phyloP scores from a whole-genome alignment of 306 rosid species.

The Prosopis cineraria region DNA sequence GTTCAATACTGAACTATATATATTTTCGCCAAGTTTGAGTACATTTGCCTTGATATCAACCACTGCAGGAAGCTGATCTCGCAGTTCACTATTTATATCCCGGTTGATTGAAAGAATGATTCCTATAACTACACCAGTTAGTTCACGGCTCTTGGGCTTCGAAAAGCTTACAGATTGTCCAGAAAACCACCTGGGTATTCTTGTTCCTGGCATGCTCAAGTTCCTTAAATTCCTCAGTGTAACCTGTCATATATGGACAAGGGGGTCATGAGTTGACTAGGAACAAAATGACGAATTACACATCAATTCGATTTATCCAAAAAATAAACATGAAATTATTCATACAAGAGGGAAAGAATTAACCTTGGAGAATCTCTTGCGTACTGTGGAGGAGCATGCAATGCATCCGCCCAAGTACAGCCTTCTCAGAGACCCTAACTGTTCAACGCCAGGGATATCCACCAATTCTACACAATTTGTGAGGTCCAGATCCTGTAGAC shows the following conservation, averaged over 20 bases:
- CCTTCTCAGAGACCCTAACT: constrained; percentile 57
- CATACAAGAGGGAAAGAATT: constrained; percentile 4
- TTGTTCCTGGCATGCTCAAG: constrained; percentile 65
- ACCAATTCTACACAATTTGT: constrained; percentile 55
- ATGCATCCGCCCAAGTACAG: constrained; percentile 56
- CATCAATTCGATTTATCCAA: neutral
- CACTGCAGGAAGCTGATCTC: constrained; percentile 29
- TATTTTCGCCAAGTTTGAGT: constrained; percentile 33
- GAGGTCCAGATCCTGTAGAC: constrained; percentile 49
- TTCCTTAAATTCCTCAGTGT: constrained; percentile 51
- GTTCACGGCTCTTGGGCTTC: constrained; percentile 40
- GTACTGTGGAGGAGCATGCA: constrained; percentile 44
- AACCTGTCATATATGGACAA: constrained; percentile 44
- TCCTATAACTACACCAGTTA: constrained; percentile 48
- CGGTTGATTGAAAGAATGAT: constrained; percentile 55
- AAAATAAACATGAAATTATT: neutral
- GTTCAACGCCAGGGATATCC: constrained; percentile 69
- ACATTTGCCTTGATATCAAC: constrained; percentile 50
- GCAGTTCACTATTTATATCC: constrained; percentile 17
- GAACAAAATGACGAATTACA: neutral
- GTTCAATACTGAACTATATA: constrained; percentile 28
- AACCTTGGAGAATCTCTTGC: constrained; percentile 62
- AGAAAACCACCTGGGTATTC: constrained; percentile 64
- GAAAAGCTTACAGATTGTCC: constrained; percentile 43
- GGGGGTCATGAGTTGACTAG: neutral